These are phyloP conservation scores for Carex kokanica DNA, from an alignment of 176 grass and related monocot genomes.

Conservation along the genomic window DNA sequence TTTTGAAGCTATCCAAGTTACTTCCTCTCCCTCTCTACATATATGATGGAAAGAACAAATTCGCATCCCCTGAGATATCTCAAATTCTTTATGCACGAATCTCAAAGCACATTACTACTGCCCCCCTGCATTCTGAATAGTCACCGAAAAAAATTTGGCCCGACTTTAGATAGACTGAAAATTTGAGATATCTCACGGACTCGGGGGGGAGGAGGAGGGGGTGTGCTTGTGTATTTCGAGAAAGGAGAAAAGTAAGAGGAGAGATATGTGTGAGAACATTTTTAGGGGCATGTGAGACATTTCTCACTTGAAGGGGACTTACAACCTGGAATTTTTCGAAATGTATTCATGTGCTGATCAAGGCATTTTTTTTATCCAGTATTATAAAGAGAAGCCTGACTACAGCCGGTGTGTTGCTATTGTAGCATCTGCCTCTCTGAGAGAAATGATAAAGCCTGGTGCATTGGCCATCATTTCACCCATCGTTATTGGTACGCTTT, in stretches of 20 bases:
- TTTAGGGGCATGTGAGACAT: not conserved
- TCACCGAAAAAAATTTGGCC: no score
- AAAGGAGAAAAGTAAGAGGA: not conserved
- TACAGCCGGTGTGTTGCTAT: conserved; percentile 98
- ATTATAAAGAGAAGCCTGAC: conserved; percentile 95
- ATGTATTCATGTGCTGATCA: conserved; percentile 12
- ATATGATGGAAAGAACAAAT: not conserved
- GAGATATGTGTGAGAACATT: not conserved
- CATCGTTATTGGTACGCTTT: conserved; percentile 54
- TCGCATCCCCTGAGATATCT: no score
- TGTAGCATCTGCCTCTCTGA: conserved; percentile 93
- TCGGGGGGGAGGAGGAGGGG: not conserved
- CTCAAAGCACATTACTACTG: no score
- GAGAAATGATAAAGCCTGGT: conserved; percentile 95
- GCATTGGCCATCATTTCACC: conserved; percentile 95
- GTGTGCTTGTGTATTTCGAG: not conserved
- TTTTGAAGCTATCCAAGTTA: not conserved
- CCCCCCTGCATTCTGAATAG: no score
- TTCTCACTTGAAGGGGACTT: not conserved
- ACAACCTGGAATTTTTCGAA: not conserved
- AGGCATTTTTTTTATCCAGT: conserved; percentile 39
- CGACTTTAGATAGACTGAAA: no score
- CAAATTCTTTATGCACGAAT: no score
- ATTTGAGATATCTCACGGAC: no score
- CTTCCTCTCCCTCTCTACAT: not conserved